Base-by-base conservation (phyloP, 352 stramenopile species). In the Hyaloperonospora arabidopsidis region DNA sequence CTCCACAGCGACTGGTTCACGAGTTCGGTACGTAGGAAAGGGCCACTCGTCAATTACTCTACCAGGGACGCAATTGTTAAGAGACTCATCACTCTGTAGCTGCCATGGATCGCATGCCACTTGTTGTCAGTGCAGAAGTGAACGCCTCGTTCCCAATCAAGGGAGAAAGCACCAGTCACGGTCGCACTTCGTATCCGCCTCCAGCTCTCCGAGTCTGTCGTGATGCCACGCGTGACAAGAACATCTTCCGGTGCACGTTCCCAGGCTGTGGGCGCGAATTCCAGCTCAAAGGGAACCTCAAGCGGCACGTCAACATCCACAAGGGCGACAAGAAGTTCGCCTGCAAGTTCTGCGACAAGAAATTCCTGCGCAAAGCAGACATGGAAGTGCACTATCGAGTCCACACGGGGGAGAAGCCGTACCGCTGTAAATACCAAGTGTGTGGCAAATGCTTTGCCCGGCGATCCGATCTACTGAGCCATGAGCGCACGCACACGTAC, bases 341-440 rank as follows among this genome's bases (percentile, higher is more conserved):
- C 2, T 90, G 80, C 59, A 67, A 70, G 35, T 74, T 72, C 53
- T 90, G 80, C 50, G 60, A 59, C 36, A 82, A 79, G 29, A 60
- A 53, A 13, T 90, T 89, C 57, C 51, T 86, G 40, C 74, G 76
- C 22, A 90, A 89, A 58, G 80, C 78, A 32, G 80, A 86, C 56
- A 80, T 84, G 76, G 71, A 86, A 53, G 76, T 86, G 15, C 79
- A 89, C 57, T 74, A 79, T 38, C 75, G 78, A 45, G 76, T 88
- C 15, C 79, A 89, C 57, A 89, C 75, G 18, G 79, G 77, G 32
- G 79, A 89, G 61, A 89, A 89, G 55, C 76, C 75, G n/a, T 87
- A 86, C 45, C 47, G 53, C 13, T 89, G 79, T 61, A 73, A 72
- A 41, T 73, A 76, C 38, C 40, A 66, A 13, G 52, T 68, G 7